Base-by-base conservation (phyloP, 169 alveolate species). In the Cryptosporidium sp. region DNA sequence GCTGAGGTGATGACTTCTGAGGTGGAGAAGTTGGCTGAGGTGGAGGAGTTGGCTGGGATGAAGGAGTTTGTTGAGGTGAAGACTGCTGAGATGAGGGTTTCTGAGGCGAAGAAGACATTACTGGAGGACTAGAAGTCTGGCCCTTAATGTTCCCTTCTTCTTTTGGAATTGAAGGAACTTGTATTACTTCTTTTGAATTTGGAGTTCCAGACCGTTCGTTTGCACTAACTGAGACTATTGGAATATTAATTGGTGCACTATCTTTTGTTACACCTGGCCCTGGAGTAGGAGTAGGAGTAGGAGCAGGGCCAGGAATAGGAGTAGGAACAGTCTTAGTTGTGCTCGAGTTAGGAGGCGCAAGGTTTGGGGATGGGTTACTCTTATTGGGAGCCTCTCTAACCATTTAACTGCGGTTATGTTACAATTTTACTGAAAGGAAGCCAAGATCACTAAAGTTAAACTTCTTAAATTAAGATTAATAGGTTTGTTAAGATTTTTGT, bases 161-260 rank as follows among this genome's bases (percentile, higher is more conserved):
- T 48, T 37, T 52, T 2, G 58, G 52, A n/a, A 71, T 51, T 31
- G 85, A 37, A 35, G 85, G 70, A 50, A 71, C 67, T 29, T 43
- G 70, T 71, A 71, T 52, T 14, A 71, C 85, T 9, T 26, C 21
- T 23, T 21, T 50, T 52, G 85, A 50, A 23, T 48, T 33, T 5
- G 85, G 85, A 31, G 23, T 31, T 29, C 51, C 52, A 2, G 85
- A 71, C 7, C 69, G 70, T n/a, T 45, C 67, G 62, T 29, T 71
- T 23, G 7, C 37, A 43, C 33, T 29, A 14, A 71, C 69, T 31
- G 85, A 45, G 10, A 71, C 85, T 29, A 71, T 16, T 48, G 85
- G 85, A n/a, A 71, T 51, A 71, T 43, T 35, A 69, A 50, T 16
- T 35, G 73, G 55, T 67, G 73, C 33, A 21, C 62, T 23, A 39